Evolutionary conservation across 345 rosid genomes (phyloP), one percentile per base, ranked within the genome.

Genomic region (Psidium friedrichsthalianum): DNA sequence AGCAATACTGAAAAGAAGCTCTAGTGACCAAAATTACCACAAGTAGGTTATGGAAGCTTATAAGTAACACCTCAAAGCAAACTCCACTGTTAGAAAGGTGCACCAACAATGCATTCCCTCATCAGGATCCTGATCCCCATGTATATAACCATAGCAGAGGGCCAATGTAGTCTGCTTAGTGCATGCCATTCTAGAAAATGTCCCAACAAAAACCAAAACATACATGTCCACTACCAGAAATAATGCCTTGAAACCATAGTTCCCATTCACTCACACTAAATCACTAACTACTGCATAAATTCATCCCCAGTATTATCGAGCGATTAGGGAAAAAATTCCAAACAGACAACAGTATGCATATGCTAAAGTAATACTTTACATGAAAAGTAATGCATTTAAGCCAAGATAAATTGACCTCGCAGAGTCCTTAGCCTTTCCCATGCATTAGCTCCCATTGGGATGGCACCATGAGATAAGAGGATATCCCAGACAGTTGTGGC

Each of bases 351-450:
- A 22, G 47, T 36, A 36, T 69, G 78, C 78, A 32, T 32, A 69
- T 69, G 78, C 78, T 32, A 18, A 69, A 82, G 83, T 2, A 15
- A 27, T 24, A 82, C 56, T 27, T 54, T 1, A 82, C 40, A 82
- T 9, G 2, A n/a, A 82, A 82, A 52, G 22, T 1, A 82, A 44
- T 25, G 29, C 1, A 42, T 47, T 82, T 52, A 27, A 49, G 25
- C 25, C 12, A 16, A 82, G 56, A 82, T 54, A 52, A 44, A 51
- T 27, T 8, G 52, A 86, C 99, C 99, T 95, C 85, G 94, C 78
- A 89, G 86, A 87, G 93, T 90, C 90, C 99, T 94, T 83, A 96
- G 94, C 87, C 92, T 94, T 90, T 96, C 99, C 99, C 96, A 96
- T 82, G 96, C 98, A 85, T 91, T 93, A 84, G 93, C 93, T 80